Conservation (phyloP, 1,284 basidiomycete species). For the Cutaneotrichosporon spelunceum region DNA sequence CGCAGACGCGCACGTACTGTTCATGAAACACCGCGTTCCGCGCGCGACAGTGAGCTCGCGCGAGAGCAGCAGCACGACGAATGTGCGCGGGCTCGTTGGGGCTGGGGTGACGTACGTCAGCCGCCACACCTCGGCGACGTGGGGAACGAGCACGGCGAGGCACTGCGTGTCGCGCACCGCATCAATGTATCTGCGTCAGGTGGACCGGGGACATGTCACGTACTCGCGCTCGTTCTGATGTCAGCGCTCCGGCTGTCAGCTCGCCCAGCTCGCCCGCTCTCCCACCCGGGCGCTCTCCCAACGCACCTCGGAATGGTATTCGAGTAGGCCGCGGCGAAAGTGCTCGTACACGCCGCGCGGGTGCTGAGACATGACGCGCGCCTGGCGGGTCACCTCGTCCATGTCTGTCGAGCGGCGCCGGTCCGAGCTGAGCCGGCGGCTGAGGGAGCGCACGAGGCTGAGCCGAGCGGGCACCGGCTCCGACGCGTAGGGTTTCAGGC, state of each 20-base stretch:
- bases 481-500: not conserved
- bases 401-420: conserved; percentile 5
- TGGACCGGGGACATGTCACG: no score
- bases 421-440: conserved; percentile 11
- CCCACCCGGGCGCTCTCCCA: no score
- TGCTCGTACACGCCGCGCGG: conserved; percentile 42
- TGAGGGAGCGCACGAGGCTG: conserved; percentile 3
- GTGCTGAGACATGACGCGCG: conserved; percentile 28
- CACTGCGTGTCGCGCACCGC: conserved; percentile 42
- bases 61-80: conserved; percentile 44
- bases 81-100: conserved; percentile 47
- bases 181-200: conserved; percentile 51
- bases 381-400: conserved; percentile 30
- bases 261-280: no score
- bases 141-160: conserved; percentile 42
- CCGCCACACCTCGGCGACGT: conserved; percentile 49
- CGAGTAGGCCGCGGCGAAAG: conserved; percentile 44
- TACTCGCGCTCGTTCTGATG: conserved; percentile 27
- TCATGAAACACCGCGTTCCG: conserved; percentile 44
- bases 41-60: conserved; percentile 33
- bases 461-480: not conserved
- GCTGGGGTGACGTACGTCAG: conserved; percentile 48
- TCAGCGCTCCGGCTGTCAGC: not conserved
- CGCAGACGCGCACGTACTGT: conserved; percentile 28
- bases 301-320: conserved; percentile 33